These are phyloP conservation scores for Penicillium longicatenatum DNA, from an alignment of 495 filamentous ascomycete genomes.

Conservation along the genomic window DNA sequence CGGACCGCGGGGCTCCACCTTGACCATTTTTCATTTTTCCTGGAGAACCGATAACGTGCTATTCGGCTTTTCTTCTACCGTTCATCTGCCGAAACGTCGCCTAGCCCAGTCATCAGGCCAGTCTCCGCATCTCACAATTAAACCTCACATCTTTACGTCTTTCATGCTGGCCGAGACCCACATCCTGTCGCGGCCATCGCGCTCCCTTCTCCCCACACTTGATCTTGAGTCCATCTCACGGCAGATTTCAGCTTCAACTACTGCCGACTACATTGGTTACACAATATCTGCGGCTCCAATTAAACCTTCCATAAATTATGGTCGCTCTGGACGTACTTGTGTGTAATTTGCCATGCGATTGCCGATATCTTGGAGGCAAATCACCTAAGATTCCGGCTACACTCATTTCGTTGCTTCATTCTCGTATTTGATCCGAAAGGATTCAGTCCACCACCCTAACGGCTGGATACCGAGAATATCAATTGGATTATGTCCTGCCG, in stretches of 20 bases:
- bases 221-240: conserved; percentile 7
- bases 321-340: not conserved
- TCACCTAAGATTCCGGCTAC: not conserved
- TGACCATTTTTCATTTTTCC: conserved; percentile 7
- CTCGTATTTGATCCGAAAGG: not conserved
- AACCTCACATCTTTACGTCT: not conserved
- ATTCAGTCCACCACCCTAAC: not conserved
- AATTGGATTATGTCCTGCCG: not conserved
- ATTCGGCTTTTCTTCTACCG: conserved; percentile 17
- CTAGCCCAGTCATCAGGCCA: not conserved
- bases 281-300: not conserved
- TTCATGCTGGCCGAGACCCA: conserved; percentile 11
- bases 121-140: not conserved
- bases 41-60: conserved; percentile 5
- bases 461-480: not conserved
- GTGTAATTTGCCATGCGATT: not conserved
- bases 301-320: not conserved
- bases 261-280: conserved; percentile 7
- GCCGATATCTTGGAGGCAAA: not conserved
- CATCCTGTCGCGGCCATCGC: not conserved
- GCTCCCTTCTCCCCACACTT: not conserved
- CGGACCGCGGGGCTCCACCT: conserved; percentile 12
- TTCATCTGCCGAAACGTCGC: conserved; percentile 20
- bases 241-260: conserved; percentile 4
- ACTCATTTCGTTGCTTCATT: not conserved